These are phyloP conservation scores for Suhomyces terraborum DNA, from an alignment of 1,139 yeast species.

Conservation along the genomic window DNA sequence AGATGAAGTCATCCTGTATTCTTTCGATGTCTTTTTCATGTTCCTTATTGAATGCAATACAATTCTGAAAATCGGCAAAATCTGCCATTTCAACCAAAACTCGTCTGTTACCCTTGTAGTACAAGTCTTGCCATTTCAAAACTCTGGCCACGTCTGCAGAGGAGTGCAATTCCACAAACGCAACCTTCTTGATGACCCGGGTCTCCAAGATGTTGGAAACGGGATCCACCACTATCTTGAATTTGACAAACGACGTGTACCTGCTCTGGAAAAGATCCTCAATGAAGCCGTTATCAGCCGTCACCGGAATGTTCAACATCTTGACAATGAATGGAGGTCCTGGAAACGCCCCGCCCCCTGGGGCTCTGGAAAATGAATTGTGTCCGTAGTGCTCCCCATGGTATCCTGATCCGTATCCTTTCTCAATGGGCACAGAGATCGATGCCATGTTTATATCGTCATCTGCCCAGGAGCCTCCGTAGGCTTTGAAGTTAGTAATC, in stretches of 20 bases:
- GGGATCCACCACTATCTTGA: slow-evolving; percentile 48
- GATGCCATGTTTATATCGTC: slow-evolving; percentile 71
- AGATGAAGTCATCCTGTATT: slow-evolving; percentile 35
- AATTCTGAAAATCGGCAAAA: slow-evolving; percentile 49
- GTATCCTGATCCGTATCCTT: slow-evolving; percentile 11
- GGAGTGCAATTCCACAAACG: slow-evolving; percentile 58
- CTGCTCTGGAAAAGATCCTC: slow-evolving; percentile 48
- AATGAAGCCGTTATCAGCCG: slow-evolving; percentile 40
- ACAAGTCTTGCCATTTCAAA: slow-evolving; percentile 48
- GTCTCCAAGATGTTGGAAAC: slow-evolving; percentile 43
- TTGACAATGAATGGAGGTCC: slow-evolving; percentile 64
- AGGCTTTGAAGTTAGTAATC: slow-evolving; percentile 17
- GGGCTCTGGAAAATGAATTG: slow-evolving; percentile 8
- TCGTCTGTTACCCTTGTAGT: slow-evolving; percentile 42
- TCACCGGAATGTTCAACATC: slow-evolving; percentile 51
- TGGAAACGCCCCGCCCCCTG: slow-evolving; percentile 14
- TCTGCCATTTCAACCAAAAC: slow-evolving; percentile 50
- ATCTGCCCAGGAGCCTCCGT: slow-evolving; percentile 76
- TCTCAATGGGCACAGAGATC: slow-evolving; percentile 55
- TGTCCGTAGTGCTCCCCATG: slow-evolving; percentile 14
- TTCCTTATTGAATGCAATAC: slow-evolving; percentile 44
- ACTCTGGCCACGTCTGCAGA: slow-evolving; percentile 49
- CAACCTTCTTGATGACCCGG: slow-evolving; percentile 50
- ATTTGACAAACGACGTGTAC: slow-evolving; percentile 42
- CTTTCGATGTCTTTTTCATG: slow-evolving; percentile 33